phyloP scores from a whole-genome alignment of 2,329 filamentous ascomycete species.

The Thermothelomyces thermophilus region DNA sequence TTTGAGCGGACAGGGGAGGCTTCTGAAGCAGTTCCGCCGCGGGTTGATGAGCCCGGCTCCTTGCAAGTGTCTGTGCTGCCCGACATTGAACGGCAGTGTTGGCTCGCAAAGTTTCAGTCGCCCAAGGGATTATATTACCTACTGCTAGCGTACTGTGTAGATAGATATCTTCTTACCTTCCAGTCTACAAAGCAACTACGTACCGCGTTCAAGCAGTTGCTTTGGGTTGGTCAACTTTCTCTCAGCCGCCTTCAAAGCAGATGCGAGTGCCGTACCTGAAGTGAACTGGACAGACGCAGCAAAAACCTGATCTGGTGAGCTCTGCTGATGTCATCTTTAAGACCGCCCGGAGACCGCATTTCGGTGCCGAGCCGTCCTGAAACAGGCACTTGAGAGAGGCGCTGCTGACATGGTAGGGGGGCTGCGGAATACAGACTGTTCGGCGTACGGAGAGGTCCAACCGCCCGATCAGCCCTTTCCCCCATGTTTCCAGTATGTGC shows the following conservation, averaged over 20 bases:
- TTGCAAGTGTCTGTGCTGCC: conserved; percentile 9
- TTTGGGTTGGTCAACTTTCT: too few species aligned
- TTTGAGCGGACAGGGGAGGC: not conserved
- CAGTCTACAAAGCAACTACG: too few species aligned
- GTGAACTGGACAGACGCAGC: too few species aligned
- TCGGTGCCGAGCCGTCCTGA: conserved; percentile 7
- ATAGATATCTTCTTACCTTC: too few species aligned
- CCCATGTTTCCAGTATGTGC: not conserved
- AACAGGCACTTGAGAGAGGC: conserved; percentile 3
- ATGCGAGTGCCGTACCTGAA: too few species aligned
- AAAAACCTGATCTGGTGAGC: too few species aligned
- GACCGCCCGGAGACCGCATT: not conserved
- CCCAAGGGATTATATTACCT: too few species aligned
- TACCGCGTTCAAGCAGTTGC: too few species aligned
- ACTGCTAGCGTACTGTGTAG: too few species aligned
- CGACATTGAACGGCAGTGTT: not conserved
- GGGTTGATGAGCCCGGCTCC: conserved; percentile 9
- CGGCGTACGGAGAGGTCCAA: not conserved
- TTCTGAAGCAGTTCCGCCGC: conserved; percentile 11
- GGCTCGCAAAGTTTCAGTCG: too few species aligned
- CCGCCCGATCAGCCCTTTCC: not conserved
- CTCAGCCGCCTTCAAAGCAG: too few species aligned
- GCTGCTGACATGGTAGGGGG: not conserved
- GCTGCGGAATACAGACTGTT: too few species aligned
- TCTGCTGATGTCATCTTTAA: not conserved